Evolutionary conservation across 2,329 filamentous ascomycete species (phyloP).

Genomic region (Furcasterigmium furcatum): DNA sequence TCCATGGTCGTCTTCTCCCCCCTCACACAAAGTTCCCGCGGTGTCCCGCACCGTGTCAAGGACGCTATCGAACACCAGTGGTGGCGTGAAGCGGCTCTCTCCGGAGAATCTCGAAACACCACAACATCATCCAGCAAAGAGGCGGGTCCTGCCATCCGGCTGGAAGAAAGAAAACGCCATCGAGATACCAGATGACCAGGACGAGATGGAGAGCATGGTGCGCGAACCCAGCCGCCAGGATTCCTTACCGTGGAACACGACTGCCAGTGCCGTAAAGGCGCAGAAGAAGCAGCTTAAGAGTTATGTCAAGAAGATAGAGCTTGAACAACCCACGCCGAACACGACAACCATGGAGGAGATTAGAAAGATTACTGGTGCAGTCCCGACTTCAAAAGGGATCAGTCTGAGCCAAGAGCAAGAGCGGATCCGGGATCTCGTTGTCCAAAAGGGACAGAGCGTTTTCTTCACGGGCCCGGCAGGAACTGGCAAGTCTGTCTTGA

Average conservation of each 20-base stretch:
- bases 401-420: constrained; percentile 84
- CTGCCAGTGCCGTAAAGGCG: constrained; percentile 71
- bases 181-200: constrained; percentile 26
- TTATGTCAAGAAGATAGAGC: constrained; percentile 48
- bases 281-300: constrained; percentile 72
- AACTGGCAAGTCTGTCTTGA: constrained; percentile 94
- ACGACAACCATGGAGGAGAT: constrained; percentile 42
- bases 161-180: constrained; percentile 22
- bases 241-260: constrained; percentile 64
- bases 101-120: constrained; percentile 23
- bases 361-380: constrained; percentile 35
- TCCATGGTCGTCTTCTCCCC: constrained; percentile 71
- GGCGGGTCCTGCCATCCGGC: constrained; percentile 60
- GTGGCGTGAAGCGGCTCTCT: constrained; percentile 40
- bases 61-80: constrained; percentile 16
- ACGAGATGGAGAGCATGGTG: constrained; percentile 4
- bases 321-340: constrained; percentile 34
- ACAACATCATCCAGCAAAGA: constrained; percentile 46
- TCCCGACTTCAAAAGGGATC: constrained; percentile 36
- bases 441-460: constrained; percentile 78
- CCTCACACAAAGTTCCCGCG: constrained; percentile 41
- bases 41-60: constrained; percentile 7
- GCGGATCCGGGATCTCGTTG: constrained; percentile 78
- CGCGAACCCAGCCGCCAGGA: constrained; percentile 10
- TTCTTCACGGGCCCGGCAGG: constrained; percentile 97